Percentiles rank a stretch among this genome's conserved stretches.
Evolutionary conservation across 495 filamentous ascomycete species (phyloP).

Genomic region (Darksidea phi): DNA sequence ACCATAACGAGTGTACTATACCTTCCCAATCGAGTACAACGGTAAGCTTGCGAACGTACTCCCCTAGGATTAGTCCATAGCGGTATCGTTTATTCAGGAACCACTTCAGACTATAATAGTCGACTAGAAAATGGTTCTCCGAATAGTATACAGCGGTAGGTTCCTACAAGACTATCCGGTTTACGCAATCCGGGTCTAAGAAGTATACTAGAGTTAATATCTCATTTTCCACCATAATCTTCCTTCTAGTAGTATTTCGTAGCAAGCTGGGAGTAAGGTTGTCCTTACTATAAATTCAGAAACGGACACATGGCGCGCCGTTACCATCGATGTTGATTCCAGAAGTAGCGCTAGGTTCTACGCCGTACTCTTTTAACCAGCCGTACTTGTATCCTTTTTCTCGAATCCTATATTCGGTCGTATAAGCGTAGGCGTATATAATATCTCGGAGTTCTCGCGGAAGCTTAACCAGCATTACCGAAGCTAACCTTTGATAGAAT

Average conservation of each 20-base stretch:
- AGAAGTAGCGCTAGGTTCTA: background rate
- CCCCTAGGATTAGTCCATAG: background rate
- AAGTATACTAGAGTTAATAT: background rate
- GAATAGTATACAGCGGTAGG: background rate
- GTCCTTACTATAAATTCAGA: too few relatives aligned
- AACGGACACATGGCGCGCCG: too few relatives aligned
- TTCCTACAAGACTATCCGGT: background rate
- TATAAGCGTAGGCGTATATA: background rate
- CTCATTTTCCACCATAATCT: background rate
- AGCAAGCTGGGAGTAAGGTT: background rate
- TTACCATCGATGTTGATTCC: too few relatives aligned
- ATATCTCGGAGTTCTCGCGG: background rate
- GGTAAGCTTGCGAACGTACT: background rate
- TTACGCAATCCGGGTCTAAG: background rate
- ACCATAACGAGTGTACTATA: background rate
- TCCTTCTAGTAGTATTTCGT: background rate
- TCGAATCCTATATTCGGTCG: background rate
- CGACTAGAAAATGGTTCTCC: background rate
- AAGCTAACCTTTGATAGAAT: background rate
- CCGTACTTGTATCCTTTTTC: background rate
- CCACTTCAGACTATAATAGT: background rate
- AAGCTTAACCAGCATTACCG: background rate
- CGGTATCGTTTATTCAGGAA: background rate
- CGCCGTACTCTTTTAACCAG: background rate
- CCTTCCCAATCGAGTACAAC: background rate